Percentiles rank a stretch among this genome's conserved stretches.
These are phyloP conservation scores for Megacollybia platyphylla DNA, from an alignment of 1,284 basidiomycete genomes.

Conservation along the genomic window DNA sequence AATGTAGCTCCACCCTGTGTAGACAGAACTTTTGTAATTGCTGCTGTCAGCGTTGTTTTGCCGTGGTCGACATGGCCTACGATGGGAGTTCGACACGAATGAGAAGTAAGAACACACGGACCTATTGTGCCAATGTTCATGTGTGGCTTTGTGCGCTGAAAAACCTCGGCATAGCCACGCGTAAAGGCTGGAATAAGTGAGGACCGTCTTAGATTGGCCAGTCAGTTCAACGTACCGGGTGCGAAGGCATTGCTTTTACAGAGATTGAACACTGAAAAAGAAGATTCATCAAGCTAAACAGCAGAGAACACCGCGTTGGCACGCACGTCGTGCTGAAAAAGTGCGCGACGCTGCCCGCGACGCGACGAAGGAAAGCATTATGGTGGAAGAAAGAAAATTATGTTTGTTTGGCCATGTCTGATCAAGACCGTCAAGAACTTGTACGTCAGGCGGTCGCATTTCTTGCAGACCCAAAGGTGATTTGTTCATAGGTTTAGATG, in stretches of 20 bases:
- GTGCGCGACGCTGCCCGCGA: slow-evolving; percentile 1
- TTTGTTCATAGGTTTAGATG: slow-evolving; percentile 7
- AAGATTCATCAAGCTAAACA: not conserved
- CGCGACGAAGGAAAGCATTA: not conserved
- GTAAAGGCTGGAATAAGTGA: slow-evolving; percentile 18
- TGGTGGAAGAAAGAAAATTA: slow-evolving; percentile 1
- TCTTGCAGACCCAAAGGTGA: slow-evolving; percentile 64
- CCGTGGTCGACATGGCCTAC: slow-evolving; percentile 88
- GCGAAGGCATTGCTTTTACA: not conserved
- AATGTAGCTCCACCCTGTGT: slow-evolving; percentile 81
- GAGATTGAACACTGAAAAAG: not conserved
- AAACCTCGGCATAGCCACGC: slow-evolving; percentile 73
- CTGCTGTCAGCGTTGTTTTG: slow-evolving; percentile 95
- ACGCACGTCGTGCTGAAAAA: slow-evolving; percentile 1
- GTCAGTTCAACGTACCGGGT: not conserved
- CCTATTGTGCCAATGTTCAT: slow-evolving; percentile 97
- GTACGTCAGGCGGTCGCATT: slow-evolving; percentile 74
- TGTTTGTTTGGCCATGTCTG: slow-evolving; percentile 1
- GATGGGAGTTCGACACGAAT: slow-evolving; percentile 5
- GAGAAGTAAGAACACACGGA: slow-evolving; percentile 12
- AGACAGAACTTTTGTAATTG: slow-evolving; percentile 94
- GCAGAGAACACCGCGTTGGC: not conserved
- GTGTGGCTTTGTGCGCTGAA: slow-evolving; percentile 82
- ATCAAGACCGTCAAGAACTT: slow-evolving; percentile 53
- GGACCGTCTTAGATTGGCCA: not conserved